Conservation (phyloP, 2,329 filamentous ascomycete species). For the Epichloe typhina region DNA sequence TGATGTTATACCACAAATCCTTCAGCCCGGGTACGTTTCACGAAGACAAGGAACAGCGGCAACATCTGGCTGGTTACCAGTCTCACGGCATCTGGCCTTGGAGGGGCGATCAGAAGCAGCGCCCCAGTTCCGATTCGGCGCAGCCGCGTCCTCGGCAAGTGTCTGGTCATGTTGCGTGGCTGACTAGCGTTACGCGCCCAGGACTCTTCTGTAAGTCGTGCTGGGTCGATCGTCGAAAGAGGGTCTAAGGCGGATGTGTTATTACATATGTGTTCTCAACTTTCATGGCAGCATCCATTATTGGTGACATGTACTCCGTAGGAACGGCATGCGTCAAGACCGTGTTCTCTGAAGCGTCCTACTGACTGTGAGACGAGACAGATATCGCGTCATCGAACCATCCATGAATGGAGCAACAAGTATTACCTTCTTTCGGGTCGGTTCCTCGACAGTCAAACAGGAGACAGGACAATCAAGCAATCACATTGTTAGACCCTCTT, state of each 20-base stretch:
- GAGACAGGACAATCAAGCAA: not conserved
- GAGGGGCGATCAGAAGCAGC: slow-evolving; percentile 4
- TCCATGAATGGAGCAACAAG: not conserved
- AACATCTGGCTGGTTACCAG: slow-evolving; percentile 6
- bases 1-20: not conserved
- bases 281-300: too few species aligned
- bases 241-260: not conserved
- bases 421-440: not conserved
- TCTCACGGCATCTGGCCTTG: slow-evolving; percentile 1
- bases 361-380: too few species aligned
- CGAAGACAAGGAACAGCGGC: not conserved
- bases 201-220: not conserved
- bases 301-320: too few species aligned
- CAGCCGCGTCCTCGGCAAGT: slow-evolving; percentile 1
- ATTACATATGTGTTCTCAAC: too few species aligned
- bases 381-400: not conserved
- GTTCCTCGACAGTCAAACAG: not conserved
- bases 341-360: not conserved
- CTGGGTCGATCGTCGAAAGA: not conserved
- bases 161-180: not conserved
- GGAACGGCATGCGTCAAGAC: not conserved
- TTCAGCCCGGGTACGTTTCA: not conserved
- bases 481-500: not conserved
- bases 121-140: slow-evolving; percentile 1
- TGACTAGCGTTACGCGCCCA: not conserved